Base-by-base conservation (phyloP, 495 filamentous ascomycete species). In the Acidiella bohemica region DNA sequence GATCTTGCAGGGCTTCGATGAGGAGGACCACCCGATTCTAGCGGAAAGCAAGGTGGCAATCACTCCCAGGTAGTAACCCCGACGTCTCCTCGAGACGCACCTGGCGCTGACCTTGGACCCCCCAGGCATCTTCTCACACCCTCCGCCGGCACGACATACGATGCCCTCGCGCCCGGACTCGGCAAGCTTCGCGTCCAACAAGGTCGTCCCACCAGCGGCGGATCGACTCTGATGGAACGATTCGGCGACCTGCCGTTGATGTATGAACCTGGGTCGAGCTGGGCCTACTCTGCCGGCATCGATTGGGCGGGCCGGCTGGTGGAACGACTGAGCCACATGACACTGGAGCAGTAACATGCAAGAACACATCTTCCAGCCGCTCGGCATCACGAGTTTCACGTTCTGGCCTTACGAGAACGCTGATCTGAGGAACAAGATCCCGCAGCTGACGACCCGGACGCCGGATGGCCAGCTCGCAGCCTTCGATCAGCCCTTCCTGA, bases 331-430 rank as follows among this genome's bases (percentile, higher is more conserved):
- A 50, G 39, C 12, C 51, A 53, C 2, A 17, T 42, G 18, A 56
- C 50, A 2, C 47, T 74, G 18, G 61, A 62, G 10, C 54, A 67
- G 14, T 64, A n/a, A 60, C 44, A 63, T 76, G 56, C 47, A 62
- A 14, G 39, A 50, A 43, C 51, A 67, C 19, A 61, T 78, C 2
- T 73, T 59, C 25, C 46, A 51, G 9, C 61, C 56, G 8, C 47
- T 76, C 1, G 66, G 61, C 16, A 65, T 70, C 23, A 48, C 38
- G 6, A 46, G 56, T 16, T 60, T 61, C 4, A 64, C 63, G 4
- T 73, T 65, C 45, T 59, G 42, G 28, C 67, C 62, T 12, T 20
- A 45, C 22, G 18, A 40, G 21, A 24, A 42, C 14, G 23, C 37
- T 4, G 35, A 23, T 17, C 22, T 52, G 16, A 34, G 22, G 8